A percentile compares a stretch with the other conserved stretches of the same genome.
Conservation (phyloP, 2,329 filamentous ascomycete genomes). For the Pestalotiopsis sp. region DNA sequence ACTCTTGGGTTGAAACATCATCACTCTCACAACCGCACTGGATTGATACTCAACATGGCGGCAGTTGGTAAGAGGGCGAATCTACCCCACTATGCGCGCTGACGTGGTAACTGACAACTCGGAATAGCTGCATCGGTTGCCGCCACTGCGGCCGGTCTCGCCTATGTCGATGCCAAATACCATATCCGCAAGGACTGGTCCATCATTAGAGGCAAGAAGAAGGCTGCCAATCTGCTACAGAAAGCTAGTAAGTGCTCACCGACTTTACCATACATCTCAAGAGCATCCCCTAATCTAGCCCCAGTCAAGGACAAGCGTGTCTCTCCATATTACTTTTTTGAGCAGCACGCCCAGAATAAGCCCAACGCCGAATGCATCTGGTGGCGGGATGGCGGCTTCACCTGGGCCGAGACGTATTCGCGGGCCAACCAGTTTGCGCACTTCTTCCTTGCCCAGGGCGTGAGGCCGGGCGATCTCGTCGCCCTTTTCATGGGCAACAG, state of each 20-base stretch:
- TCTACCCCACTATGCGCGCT: neutral
- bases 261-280: constrained; percentile 8
- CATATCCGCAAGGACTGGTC: constrained; percentile 65
- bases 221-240: constrained; percentile 45
- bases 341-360: constrained; percentile 53
- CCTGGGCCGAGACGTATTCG: constrained; percentile 58
- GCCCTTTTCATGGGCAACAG: constrained; percentile 70
- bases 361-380: constrained; percentile 65
- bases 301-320: constrained; percentile 52
- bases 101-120: neutral
- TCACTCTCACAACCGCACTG: neutral
- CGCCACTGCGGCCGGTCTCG: constrained; percentile 40
- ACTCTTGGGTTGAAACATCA: no score
- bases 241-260: constrained; percentile 45
- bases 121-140: constrained; percentile 31
- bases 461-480: constrained; percentile 63
- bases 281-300: neutral
- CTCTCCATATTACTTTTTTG: constrained; percentile 70
- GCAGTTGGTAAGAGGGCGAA: neutral
- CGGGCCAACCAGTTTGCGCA: constrained; percentile 63
- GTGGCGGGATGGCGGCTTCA: constrained; percentile 65
- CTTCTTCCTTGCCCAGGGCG: constrained; percentile 61
- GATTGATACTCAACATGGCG: neutral
- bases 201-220: constrained; percentile 44
- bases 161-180: constrained; percentile 72